These are phyloP conservation scores for Hemerocallis citrina DNA, from an alignment of 106 monocot genomes.

Conservation along the genomic window DNA sequence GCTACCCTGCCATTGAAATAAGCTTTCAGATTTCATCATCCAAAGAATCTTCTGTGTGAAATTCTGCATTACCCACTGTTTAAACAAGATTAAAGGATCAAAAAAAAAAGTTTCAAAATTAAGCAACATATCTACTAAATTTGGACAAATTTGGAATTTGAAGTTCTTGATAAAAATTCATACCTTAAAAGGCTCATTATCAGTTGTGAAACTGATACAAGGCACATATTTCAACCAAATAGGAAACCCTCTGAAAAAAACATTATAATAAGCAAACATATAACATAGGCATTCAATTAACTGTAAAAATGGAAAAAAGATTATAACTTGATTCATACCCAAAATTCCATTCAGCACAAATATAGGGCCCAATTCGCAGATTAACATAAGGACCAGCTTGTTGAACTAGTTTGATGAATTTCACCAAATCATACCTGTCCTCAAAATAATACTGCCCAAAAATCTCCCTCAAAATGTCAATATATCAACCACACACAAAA, in stretches of 20 bases:
- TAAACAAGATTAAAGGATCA: background rate
- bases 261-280: background rate
- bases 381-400: constrained; percentile 26
- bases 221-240: constrained; percentile 34
- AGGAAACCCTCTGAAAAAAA: constrained; percentile 30
- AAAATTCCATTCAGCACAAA: constrained; percentile 46
- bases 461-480: background rate
- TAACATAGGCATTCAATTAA: background rate
- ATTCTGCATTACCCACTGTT: constrained; percentile 18
- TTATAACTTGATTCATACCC: constrained; percentile 10
- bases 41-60: constrained; percentile 13
- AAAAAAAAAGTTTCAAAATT: too few species aligned
- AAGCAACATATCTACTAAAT: too few species aligned
- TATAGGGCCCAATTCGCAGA: constrained; percentile 36
- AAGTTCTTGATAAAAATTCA: background rate
- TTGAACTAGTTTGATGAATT: constrained; percentile 26
- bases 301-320: background rate
- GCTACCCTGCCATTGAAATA: constrained; percentile 22
- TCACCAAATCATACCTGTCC: constrained; percentile 32
- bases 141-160: too few species aligned
- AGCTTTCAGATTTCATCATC: constrained; percentile 22
- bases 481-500: background rate
- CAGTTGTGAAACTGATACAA: constrained; percentile 25
- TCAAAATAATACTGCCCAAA: constrained; percentile 36
- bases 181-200: constrained; percentile 31